A percentile compares a stretch with the other conserved stretches of the same genome.
These are phyloP conservation scores for Balakata baccata DNA, from an alignment of 345 rosid genomes.

Conservation along the genomic window DNA sequence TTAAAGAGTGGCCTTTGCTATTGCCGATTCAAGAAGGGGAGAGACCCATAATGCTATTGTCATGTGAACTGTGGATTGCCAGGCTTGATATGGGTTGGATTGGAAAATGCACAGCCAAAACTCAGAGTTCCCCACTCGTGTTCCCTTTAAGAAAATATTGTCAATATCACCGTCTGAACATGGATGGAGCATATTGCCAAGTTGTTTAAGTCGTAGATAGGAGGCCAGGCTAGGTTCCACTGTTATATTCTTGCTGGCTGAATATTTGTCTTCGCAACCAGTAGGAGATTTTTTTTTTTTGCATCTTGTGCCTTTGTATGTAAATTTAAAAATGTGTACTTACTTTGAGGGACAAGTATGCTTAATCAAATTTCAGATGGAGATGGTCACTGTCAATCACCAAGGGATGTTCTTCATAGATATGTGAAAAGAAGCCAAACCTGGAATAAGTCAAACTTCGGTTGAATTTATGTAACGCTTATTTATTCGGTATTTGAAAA, in stretches of 20 bases:
- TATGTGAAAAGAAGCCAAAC: neutral
- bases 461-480: no score
- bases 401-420: neutral
- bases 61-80: neutral
- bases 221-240: neutral
- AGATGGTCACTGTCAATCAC: slow-evolving; percentile 3
- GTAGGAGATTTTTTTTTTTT: neutral
- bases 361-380: neutral
- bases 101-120: neutral
- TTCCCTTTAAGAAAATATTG: neutral
- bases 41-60: neutral
- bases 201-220: neutral
- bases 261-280: no score
- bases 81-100: neutral
- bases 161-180: neutral
- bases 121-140: neutral
- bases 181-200: neutral
- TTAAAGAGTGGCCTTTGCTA: neutral
- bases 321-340: neutral
- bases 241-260: neutral
- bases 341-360: neutral
- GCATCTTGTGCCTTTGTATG: no score
- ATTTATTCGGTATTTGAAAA: no score
- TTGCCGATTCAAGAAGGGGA: neutral
- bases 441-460: no score